Conservation (phyloP, 805 yeast genomes). For the Myxozyma neglecta region DNA sequence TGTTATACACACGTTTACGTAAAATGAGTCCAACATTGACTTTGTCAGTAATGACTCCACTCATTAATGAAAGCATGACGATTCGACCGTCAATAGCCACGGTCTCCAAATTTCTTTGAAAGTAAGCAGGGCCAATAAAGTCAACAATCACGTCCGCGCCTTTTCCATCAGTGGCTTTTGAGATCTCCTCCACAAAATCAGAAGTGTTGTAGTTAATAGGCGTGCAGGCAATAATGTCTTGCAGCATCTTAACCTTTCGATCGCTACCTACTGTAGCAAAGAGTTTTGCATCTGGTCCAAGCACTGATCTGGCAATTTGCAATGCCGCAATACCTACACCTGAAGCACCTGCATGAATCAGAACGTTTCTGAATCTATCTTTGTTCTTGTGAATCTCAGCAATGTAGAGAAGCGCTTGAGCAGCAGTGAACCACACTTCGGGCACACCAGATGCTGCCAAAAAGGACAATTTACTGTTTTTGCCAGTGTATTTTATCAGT, state of each 20-base stretch:
- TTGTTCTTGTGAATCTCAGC: slow-evolving; percentile 38
- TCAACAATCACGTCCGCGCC: slow-evolving; percentile 41
- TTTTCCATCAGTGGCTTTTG: slow-evolving; percentile 7
- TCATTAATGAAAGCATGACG: slow-evolving; percentile 36
- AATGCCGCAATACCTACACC: slow-evolving; percentile 42
- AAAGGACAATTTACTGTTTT: slow-evolving; percentile 25
- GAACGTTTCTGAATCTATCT: slow-evolving; percentile 32
- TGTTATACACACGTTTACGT: slow-evolving; percentile 32
- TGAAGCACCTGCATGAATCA: slow-evolving; percentile 42
- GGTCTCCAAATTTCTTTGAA: slow-evolving; percentile 32
- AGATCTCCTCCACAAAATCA: slow-evolving; percentile 10
- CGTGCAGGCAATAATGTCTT: slow-evolving; percentile 24
- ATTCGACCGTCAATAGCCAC: slow-evolving; percentile 37
- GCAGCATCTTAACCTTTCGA: slow-evolving; percentile 34
- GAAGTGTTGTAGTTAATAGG: slow-evolving; percentile 37
- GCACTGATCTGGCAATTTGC: slow-evolving; percentile 40
- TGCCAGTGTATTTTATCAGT: slow-evolving; percentile 35
- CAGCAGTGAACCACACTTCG: slow-evolving; percentile 44
- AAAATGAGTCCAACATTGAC: slow-evolving; percentile 33
- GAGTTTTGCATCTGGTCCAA: slow-evolving; percentile 40
- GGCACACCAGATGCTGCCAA: slow-evolving; percentile 41
- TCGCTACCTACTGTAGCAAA: slow-evolving; percentile 41
- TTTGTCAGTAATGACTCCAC: slow-evolving; percentile 32
- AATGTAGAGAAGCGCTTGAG: slow-evolving; percentile 37
- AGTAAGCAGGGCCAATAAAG: slow-evolving; percentile 40